Percentiles rank a stretch among this genome's conserved stretches.
phyloP scores from a whole-genome alignment of 2,329 filamentous ascomycete genomes.

The Pyrenophora seminiperda region DNA sequence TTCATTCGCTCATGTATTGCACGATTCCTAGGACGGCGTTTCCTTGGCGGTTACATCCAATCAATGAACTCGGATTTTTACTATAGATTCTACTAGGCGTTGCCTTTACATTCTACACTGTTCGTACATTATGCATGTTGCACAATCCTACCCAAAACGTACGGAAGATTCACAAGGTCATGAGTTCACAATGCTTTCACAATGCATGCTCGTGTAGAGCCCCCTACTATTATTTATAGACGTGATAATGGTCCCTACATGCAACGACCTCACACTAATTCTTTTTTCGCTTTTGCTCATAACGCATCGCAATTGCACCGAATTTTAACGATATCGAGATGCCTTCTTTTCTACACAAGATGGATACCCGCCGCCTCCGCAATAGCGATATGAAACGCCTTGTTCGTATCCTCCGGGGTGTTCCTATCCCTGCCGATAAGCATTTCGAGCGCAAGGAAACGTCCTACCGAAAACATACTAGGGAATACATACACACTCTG shows the following conservation, averaged over 20 bases:
- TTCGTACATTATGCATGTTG: too few relatives aligned
- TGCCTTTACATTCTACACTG: background rate
- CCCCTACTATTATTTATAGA: constrained; percentile 1
- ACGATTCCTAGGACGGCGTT: constrained; percentile 31
- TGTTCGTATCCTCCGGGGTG: constrained; percentile 23
- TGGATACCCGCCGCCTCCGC: constrained; percentile 24
- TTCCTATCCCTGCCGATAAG: constrained; percentile 6
- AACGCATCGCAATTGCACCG: background rate
- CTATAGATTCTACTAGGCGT: background rate
- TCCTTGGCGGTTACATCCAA: constrained; percentile 23
- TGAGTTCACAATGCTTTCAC: constrained; percentile 8
- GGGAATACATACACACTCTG: constrained; percentile 25
- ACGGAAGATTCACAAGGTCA: too few relatives aligned
- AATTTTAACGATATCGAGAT: constrained; percentile 7
- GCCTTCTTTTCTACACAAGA: constrained; percentile 12
- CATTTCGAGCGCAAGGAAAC: constrained; percentile 1
- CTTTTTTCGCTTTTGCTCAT: background rate
- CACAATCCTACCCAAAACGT: too few relatives aligned
- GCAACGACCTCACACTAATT: background rate
- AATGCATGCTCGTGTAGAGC: background rate
- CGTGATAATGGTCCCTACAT: constrained; percentile 5
- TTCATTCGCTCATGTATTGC: constrained; percentile 32
- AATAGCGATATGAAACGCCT: constrained; percentile 34
- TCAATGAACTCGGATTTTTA: constrained; percentile 30
- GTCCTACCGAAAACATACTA: constrained; percentile 13